Base-by-base conservation (phyloP, 371 early-diverging fungal genomes). In the Syncephalastrum contaminatum region DNA sequence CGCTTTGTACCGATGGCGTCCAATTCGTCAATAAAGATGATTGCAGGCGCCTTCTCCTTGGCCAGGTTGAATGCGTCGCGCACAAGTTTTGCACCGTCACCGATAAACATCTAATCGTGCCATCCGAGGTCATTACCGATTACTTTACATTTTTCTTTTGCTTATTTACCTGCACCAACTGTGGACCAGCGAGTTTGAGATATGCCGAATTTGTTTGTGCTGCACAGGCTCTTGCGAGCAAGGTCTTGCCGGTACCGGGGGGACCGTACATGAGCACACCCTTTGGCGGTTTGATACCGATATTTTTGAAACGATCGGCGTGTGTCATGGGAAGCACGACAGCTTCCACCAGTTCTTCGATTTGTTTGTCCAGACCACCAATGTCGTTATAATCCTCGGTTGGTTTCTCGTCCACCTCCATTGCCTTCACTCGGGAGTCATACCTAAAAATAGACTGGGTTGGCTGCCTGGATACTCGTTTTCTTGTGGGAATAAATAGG, bases 321-420 rank as follows among this genome's bases (percentile, higher is more conserved):
- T 67, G 54, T 40, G 64, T 73, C 53, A 69, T 52, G 41, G 70
- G 70, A 19, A 67, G 53, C 4, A 69, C 73, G 43, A 67, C 64
- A 3, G 60, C 63, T 40, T 69, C 69, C 42, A 67, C 70, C n/a
- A 69, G 48, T 49, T 69, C 73, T 52, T 73, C 63, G 30, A 51
- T 64, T 48, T 60, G 62, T 58, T 55, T 65, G 36, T 64, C 57
- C 46, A 65, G 39, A 56, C 65, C 65, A 56, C 63, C 65, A 42
- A 65, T 62, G 36, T 64, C 66, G 74, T 96, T 96, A 78, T 99
- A 99, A 58, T 96, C 96, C 73, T 99, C 99, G 12, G 94, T 95
- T 10, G 99, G 99, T 74, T 99, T 99, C 70, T 98, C 99, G 68
- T 99, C 99, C 16, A 99, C 96, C 76, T 99, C 99, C 99, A 99